Evolutionary conservation across 2,329 filamentous ascomycete genomes (phyloP), one percentile per base, ranked within the genome.

Genomic region (Hymenoscyphus scutula): DNA sequence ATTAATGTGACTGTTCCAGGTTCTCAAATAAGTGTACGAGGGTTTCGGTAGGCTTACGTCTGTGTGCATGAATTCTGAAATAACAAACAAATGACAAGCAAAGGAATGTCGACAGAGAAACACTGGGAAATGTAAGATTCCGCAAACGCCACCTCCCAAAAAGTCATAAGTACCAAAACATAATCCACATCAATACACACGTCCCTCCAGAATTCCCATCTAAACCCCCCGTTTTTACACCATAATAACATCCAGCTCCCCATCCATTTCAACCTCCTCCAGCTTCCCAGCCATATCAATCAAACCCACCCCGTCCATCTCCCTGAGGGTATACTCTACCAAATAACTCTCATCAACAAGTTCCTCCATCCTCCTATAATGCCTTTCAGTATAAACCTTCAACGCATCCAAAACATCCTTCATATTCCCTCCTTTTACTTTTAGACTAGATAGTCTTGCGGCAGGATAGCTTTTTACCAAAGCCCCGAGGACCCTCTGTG

Each of bases 321-420:
- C 91, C 72, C 88, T 84, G 66, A 98, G 80, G 66, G 94, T 96
- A 82, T 96, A 98, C 76, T 97, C 92, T 48, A 98, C 85, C 71
- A 99, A 77, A 77, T 93, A 98, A 73, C 93, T 96, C 79, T 98
- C 95, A 74, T 98, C 94, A 48, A 93, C 86, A 70, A 97, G 79
- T 72, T 96, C 94, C 74, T 97, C 93, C 69, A 95, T 84, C 60
- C 94, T 84, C 76, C 89, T 89, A 76, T 96, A 97, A 76, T 99
- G 95, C 67, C 93, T 84, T 76, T 98, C 92, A 0, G 93, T 97
- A 74, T 99, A 98, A 17, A 89, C 90, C 69, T 86, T 88, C 63
- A 99, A 80, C n/a, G 89, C 94, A 69, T 94, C 89, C 45, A 97
- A 76, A 3, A 99, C 87, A 71, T 97, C 92, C 74, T 90, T 90